A percentile compares a stretch with the other conserved stretches of the same genome.
These are phyloP conservation scores for Proteromonas lacertae DNA, from an alignment of 352 stramenopile species.

Conservation along the genomic window DNA sequence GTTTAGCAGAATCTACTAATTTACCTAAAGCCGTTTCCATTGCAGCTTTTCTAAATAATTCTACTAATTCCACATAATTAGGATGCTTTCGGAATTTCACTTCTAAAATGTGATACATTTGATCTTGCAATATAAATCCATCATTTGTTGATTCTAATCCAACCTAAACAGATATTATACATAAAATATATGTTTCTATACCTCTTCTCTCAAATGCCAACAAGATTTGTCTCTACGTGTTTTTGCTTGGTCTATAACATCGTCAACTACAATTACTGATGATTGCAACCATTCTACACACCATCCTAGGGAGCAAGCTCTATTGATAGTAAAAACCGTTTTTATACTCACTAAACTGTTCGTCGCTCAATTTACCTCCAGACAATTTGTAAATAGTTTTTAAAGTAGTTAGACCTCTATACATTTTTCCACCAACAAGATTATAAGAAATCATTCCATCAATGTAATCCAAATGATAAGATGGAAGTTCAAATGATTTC, in stretches of 20 bases:
- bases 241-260: constrained; percentile 87
- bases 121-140: constrained; percentile 63
- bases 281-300: constrained; percentile 93
- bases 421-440: no score
- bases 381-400: no score
- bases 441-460: no score
- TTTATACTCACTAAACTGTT: no score
- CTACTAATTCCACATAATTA: constrained; percentile 59
- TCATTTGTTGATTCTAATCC: constrained; percentile 83
- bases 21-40: constrained; percentile 79
- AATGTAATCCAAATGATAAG: no score
- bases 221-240: constrained; percentile 72
- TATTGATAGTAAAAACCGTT: no score
- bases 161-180: no score
- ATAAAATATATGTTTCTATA: no score
- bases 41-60: constrained; percentile 75
- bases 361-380: no score
- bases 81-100: constrained; percentile 23
- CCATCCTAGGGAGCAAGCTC: constrained; percentile 78
- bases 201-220: constrained; percentile 50
- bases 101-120: constrained; percentile 35
- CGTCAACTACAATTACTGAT: constrained; percentile 91
- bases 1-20: constrained; percentile 43
- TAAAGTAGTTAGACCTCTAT: no score
- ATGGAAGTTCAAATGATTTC: no score